Base-by-base conservation (phyloP, 2,329 filamentous ascomycete genomes). In the Esteya vermicola region DNA sequence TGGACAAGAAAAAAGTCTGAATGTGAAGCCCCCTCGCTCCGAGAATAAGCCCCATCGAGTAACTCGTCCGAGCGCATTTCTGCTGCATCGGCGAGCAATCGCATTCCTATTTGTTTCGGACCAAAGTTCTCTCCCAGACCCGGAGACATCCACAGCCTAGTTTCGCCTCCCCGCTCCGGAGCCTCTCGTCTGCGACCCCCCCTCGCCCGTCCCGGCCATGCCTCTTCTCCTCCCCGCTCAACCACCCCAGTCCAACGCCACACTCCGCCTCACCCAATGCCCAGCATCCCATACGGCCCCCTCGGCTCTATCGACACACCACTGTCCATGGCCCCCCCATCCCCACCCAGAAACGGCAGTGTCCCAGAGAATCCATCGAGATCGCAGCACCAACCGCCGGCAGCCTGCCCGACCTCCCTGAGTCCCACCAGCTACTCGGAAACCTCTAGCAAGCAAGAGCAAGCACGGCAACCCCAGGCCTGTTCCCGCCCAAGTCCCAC, bases 31-130 rank as follows among this genome's bases (percentile, higher is more conserved):
- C 81, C 82, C 85, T 94, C 86, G 88, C 82, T 74, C 86, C 89
- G 82, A 95, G 85, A 95, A 94, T 96, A 86, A 95, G 89, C 89
- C 89, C 89, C 89, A 93, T 96, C 86, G 88, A 94, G 89, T 96
- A 93, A 94, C 84, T 71, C 63, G 60, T 30, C 57, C 45, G 55
- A 51, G 47, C 49, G 52, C 57, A 64, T 48, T 41, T 44, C 43
- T 41, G 45, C 43, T 35, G 44, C 38, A 30, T 57, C 51, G 45
- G 55, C 52, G 58, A 65, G 83, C 85, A 94, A 95, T 94, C 89
- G 88, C 89, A 95, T 96, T 78, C 81, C 89, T 95, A 77, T 93
- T 33, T 70, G 60, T 75, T 72, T 81, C 78, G 78, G 89, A 95
- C 89, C 81, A 95, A 81, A 74, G 68, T 22, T 68, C 63, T 70